Base-by-base conservation (phyloP, 441 rosid species). In the Bocquillonia castaneifolia region DNA sequence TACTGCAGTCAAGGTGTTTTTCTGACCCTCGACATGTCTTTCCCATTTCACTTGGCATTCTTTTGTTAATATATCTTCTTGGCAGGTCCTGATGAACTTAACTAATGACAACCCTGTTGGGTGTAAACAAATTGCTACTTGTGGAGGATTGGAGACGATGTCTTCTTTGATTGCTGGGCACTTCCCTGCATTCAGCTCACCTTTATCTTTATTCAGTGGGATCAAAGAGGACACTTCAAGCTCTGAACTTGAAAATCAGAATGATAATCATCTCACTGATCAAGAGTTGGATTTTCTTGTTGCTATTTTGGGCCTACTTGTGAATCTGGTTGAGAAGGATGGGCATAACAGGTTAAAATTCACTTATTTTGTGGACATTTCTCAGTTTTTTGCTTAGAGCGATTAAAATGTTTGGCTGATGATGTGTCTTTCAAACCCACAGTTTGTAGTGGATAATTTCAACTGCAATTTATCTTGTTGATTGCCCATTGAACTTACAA, bases 41-140 rank as follows among this genome's bases (percentile, higher is more conserved):
- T 51, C 31, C 63, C 22, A 23, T 65, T 50, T 64, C 48, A 25
- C 52, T 69, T 47, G 50, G 15, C 39, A 52, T 70, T 64, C n/a
- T 57, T 36, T 50, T 20, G 32, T 18, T 58, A 67, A 48, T 20
- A 31, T 44, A 18, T 48, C 47, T 26, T 67, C 40, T 72, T 73
- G 70, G 78, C 88, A 95, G 99, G 99, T 95, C 73, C 82, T 95
- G 71, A 95, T 95, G 96, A 95, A 95, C 79, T 79, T 93, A 73
- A 91, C 99, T 25, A 91, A 93, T 78, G 97, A 88, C 67, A 89
- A 93, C 64, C 79, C 93, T 58, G 65, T 80, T 48, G 93, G 97
- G 51, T 93, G 99, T 80, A 86, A 76, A 74, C 90, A 93, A 87
- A 80, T 93, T 77, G 96, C 92, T 76, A 79, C 82, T 23, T 91